Percentiles rank a stretch among this genome's conserved stretches.
Evolutionary conservation across 345 rosid genomes (phyloP).

Genomic region (Bruguiera gymnorhiza): DNA sequence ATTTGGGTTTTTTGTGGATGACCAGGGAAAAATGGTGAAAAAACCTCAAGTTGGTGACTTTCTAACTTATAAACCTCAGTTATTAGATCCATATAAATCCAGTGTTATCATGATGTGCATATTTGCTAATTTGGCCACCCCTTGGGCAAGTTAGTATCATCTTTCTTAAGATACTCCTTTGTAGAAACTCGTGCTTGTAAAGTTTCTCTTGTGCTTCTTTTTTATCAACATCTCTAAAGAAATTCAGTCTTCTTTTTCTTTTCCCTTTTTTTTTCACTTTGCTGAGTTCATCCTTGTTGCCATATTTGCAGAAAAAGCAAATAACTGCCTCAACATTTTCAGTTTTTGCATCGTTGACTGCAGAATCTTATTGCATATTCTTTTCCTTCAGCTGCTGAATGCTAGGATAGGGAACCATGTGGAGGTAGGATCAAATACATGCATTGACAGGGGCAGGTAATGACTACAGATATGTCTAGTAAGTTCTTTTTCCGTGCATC

Average conservation of each 20-base stretch:
- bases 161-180: too few species aligned
- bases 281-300: background rate
- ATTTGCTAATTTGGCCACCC: too few species aligned
- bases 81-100: too few species aligned
- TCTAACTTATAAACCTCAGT: background rate
- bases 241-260: background rate
- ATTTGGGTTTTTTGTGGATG: conserved; percentile 79
- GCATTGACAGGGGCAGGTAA: conserved; percentile 89
- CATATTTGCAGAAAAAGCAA: background rate
- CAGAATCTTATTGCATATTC: background rate
- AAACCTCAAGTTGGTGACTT: conserved; percentile 67
- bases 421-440: conserved; percentile 84
- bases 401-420: conserved; percentile 68
- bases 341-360: background rate
- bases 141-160: too few species aligned
- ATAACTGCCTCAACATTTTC: conserved; percentile 1
- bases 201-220: too few species aligned
- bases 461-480: conserved; percentile 9
- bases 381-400: conserved; percentile 42
- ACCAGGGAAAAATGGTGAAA: conserved; percentile 63
- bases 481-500: background rate
- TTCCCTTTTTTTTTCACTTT: background rate
- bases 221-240: background rate
- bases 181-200: background rate
- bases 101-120: too few species aligned